These are phyloP conservation scores for Cyclocybe cylindracea DNA, from an alignment of 768 basidiomycete species.

Conservation along the genomic window DNA sequence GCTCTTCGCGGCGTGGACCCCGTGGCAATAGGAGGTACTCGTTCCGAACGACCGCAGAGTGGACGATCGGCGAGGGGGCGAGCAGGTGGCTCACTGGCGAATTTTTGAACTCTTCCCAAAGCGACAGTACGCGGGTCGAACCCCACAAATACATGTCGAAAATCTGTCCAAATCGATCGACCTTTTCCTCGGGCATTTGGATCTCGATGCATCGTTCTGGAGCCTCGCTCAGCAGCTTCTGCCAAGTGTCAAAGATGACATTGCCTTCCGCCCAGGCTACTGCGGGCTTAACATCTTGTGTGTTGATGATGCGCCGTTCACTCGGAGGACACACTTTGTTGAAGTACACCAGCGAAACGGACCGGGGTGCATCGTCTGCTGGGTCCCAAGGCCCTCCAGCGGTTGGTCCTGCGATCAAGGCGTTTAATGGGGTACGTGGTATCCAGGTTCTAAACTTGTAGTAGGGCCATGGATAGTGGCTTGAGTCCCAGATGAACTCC, in stretches of 20 bases:
- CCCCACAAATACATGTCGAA: conserved; percentile 48
- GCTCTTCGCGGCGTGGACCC: conserved; percentile 25
- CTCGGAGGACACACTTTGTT: conserved; percentile 45
- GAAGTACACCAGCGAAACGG: conserved; percentile 45
- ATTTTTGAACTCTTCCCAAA: conserved; percentile 44
- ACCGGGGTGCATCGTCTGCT: conserved; percentile 44
- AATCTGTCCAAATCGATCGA: conserved; percentile 41
- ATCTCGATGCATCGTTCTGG: conserved; percentile 48
- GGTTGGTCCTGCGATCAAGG: conserved; percentile 46
- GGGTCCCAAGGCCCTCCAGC: conserved; percentile 46
- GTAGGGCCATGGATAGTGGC: conserved; percentile 45
- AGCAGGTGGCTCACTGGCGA: conserved; percentile 43
- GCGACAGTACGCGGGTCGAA: conserved; percentile 32
- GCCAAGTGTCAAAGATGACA: conserved; percentile 41
- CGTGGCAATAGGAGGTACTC: conserved; percentile 35
- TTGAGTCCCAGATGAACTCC: conserved; percentile 45
- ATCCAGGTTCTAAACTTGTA: conserved; percentile 15
- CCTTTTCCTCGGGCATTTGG: conserved; percentile 27
- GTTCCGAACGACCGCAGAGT: conserved; percentile 42
- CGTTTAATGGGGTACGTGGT: conserved; percentile 42
- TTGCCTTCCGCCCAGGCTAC: conserved; percentile 31
- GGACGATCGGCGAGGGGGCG: conserved; percentile 39
- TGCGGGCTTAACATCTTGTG: conserved; percentile 38
- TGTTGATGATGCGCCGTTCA: conserved; percentile 40
- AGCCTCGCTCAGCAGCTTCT: conserved; percentile 37